Conservation (phyloP, 139 green algal species). For the Chloropicon primus region DNA sequence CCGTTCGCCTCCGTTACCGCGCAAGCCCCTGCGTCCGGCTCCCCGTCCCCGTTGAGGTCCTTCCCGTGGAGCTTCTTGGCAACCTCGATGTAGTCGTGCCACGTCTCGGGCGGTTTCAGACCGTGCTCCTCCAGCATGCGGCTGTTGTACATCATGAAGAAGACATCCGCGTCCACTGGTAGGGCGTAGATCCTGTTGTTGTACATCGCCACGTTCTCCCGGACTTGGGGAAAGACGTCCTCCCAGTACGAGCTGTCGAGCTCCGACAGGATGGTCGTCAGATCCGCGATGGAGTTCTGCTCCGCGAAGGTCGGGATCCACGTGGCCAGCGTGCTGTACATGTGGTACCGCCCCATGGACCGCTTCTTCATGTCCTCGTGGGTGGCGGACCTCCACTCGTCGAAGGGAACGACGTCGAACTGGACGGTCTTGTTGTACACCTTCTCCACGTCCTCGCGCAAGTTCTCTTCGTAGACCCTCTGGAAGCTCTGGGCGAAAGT, state of each 20-base stretch:
- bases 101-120: background rate
- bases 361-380: background rate
- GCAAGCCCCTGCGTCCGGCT: background rate
- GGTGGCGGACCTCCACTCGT: background rate
- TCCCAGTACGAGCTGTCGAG: background rate
- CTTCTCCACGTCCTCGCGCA: background rate
- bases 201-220: background rate
- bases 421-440: background rate
- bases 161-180: background rate
- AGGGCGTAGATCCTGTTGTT: background rate
- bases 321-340: background rate
- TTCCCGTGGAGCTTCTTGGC: background rate
- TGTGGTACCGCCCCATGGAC: background rate
- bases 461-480: background rate
- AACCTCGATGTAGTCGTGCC: background rate
- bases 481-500: background rate
- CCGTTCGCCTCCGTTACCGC: background rate
- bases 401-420: background rate
- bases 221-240: background rate
- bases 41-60: background rate
- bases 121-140: background rate
- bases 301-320: background rate
- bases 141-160: background rate
- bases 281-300: background rate
- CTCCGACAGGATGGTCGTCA: background rate